Conservation (phyloP, 2,329 filamentous ascomycete species). For the Colletotrichum sansevieriae region DNA sequence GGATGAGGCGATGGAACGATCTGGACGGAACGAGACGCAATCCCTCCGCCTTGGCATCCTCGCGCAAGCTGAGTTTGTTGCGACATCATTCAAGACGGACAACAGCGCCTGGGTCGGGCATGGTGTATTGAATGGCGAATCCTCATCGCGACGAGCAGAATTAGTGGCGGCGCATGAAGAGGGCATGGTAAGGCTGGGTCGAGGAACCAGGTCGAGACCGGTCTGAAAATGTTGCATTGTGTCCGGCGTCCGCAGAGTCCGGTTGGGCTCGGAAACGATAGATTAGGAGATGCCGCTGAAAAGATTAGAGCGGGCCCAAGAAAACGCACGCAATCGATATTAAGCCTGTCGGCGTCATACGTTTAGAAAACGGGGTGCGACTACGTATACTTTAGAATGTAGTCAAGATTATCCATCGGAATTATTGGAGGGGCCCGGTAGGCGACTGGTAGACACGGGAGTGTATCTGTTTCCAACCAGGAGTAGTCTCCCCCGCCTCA, state of each 20-base stretch:
- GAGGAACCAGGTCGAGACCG: not conserved
- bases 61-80: not conserved
- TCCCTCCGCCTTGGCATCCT: conserved; percentile 14
- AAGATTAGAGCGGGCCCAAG: too few species aligned
- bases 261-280: too few species aligned
- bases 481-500: conserved; percentile 14
- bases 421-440: too few species aligned
- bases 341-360: too few species aligned
- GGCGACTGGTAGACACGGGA: too few species aligned
- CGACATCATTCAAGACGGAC: conserved; percentile 15
- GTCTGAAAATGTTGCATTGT: not conserved
- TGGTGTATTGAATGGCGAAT: not conserved
- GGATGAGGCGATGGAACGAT: conserved; percentile 22
- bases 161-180: too few species aligned
- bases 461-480: conserved; percentile 4
- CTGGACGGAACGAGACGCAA: conserved; percentile 18
- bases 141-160: not conserved
- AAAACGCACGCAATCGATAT: too few species aligned
- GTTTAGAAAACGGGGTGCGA: too few species aligned
- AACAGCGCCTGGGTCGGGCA: conserved; percentile 9
- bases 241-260: too few species aligned
- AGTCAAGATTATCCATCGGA: too few species aligned
- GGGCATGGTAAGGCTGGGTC: not conserved
- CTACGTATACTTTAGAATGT: conserved; percentile 8
- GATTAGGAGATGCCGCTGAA: too few species aligned